Conservation (phyloP, 2,329 filamentous ascomycete species). For the Cordyceps cateniannulata region DNA sequence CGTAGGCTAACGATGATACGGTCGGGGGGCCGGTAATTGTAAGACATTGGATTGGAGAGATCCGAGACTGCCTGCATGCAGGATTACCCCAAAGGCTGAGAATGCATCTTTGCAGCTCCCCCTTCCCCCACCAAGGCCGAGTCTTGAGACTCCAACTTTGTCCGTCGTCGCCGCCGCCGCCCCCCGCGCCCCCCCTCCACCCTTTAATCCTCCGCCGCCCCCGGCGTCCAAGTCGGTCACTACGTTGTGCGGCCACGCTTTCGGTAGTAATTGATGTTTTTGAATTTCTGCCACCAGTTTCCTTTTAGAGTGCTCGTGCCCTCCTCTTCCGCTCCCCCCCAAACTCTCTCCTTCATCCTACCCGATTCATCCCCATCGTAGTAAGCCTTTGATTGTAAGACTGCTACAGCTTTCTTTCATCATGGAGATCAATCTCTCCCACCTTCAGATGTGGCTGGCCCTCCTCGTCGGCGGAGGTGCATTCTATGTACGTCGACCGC, state of each 20-base stretch:
- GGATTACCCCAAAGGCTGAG: background rate
- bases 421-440: slow-evolving; percentile 26
- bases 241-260: background rate
- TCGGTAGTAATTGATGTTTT: background rate
- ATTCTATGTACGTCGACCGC: slow-evolving; percentile 35
- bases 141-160: background rate
- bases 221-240: background rate
- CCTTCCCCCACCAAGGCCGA: background rate
- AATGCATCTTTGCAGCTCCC: background rate
- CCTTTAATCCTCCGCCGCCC: background rate
- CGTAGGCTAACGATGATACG: background rate
- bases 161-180: no score
- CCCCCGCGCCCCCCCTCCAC: background rate
- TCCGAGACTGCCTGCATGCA: background rate
- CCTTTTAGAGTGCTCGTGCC: slow-evolving; percentile 8
- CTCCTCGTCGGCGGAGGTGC: slow-evolving; percentile 28
- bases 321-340: background rate
- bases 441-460: slow-evolving; percentile 35
- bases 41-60: slow-evolving; percentile 6
- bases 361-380: background rate
- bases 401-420: slow-evolving; percentile 3
- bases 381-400: background rate
- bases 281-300: background rate
- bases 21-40: background rate
- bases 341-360: background rate